A percentile compares a stretch with the other conserved stretches of the same genome.
Evolutionary conservation across 768 basidiomycete genomes (phyloP).

Genomic region (Auriscalpium orientale): DNA sequence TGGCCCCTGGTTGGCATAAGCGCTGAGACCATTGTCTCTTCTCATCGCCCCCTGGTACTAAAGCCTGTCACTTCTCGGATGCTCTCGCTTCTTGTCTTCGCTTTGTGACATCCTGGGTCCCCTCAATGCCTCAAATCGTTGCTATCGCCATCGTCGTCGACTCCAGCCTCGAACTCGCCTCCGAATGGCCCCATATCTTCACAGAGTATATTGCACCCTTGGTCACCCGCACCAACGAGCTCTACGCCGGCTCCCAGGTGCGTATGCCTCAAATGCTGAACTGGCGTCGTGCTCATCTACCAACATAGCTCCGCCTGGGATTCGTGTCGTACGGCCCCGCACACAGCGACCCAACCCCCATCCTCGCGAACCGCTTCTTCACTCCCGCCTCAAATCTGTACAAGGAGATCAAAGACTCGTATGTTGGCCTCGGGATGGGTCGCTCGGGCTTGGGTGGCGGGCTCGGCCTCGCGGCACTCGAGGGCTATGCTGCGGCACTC

Average conservation of each 20-base stretch:
- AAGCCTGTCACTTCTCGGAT: too few species aligned
- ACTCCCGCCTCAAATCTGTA: not conserved
- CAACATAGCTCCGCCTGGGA: slow-evolving; percentile 10
- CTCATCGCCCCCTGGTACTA: too few species aligned
- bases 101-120: not conserved
- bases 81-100: too few species aligned
- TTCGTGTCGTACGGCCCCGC: slow-evolving; percentile 18
- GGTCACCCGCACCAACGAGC: slow-evolving; percentile 10
- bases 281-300: not conserved
- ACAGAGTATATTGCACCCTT: slow-evolving; percentile 6
- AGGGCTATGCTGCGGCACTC: slow-evolving; percentile 14
- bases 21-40: too few species aligned
- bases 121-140: not conserved
- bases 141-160: slow-evolving; percentile 14
- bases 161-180: slow-evolving; percentile 11
- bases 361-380: slow-evolving; percentile 17
- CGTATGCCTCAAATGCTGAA: not conserved
- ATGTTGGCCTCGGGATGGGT: slow-evolving; percentile 13
- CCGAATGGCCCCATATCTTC: slow-evolving; percentile 11
- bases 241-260: slow-evolving; percentile 1
- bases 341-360: slow-evolving; percentile 10
- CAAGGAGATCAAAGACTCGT: slow-evolving; percentile 13
- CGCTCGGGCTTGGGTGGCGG: slow-evolving; percentile 9
- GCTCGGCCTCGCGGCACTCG: slow-evolving; percentile 14
- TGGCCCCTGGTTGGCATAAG: too few species aligned